phyloP scores from a whole-genome alignment of 805 yeast species.

The Kuraishia ogatae region DNA sequence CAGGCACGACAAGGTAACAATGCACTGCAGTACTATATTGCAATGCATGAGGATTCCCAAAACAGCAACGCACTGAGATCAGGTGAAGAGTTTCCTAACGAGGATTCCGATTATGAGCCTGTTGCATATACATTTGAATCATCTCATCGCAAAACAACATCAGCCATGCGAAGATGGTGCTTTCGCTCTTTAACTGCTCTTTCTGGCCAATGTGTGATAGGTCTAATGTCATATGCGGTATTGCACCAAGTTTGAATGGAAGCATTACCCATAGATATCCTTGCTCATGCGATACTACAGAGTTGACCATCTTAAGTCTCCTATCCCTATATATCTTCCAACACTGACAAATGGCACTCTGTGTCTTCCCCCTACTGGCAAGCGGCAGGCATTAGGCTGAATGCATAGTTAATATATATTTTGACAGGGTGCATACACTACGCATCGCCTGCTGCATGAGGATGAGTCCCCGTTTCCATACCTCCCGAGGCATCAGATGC shows the following conservation, averaged over 20 bases:
- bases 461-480: background rate
- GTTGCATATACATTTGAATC: background rate
- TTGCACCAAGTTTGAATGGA: background rate
- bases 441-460: background rate
- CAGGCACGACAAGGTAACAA: background rate
- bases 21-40: background rate
- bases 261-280: background rate
- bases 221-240: background rate
- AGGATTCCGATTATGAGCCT: background rate
- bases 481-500: background rate
- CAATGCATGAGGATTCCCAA: background rate
- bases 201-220: background rate
- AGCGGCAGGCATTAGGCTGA: background rate
- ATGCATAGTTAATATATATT: background rate
- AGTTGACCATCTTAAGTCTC: background rate
- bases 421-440: background rate
- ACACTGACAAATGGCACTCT: background rate
- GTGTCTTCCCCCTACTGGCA: background rate
- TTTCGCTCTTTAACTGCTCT: background rate
- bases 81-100: background rate
- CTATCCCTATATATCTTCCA: background rate
- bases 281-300: no score
- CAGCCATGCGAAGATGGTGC: background rate
- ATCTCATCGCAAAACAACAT: background rate
- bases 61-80: background rate